Base-by-base conservation (phyloP, 805 yeast genomes). In the Yueomyces sp. region DNA sequence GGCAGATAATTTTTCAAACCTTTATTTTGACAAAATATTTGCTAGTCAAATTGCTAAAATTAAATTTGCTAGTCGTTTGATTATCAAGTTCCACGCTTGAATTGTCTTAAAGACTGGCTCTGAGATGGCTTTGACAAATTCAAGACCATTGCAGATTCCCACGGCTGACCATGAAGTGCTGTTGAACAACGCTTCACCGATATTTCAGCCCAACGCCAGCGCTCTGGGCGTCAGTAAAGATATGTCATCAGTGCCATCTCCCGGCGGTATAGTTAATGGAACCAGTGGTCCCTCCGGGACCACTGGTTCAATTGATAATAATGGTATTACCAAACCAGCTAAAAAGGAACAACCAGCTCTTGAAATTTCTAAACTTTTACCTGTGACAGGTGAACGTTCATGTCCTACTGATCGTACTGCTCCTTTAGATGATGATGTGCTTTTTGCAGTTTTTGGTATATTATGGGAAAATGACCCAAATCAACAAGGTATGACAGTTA, bases 401-500 rank as follows among this genome's bases (percentile, higher is more conserved):
- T 66, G 66, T 50, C 94, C 94, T 2, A 71, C 69, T n/a, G 77
- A 77, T 49, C 78, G 77, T 50, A 66, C 73, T 46, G 41, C 56
- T 8, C 63, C 65, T 26, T 67, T 84, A 28, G 68, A 82, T 44
- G 92, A 83, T 52, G 81, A 79, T 49, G 92, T 84, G 19, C 65
- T 84, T 44, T 77, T 68, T 60, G 87, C 88, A 4, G 84, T 84
- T 44, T 82, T 84, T 55, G 72, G 76, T 45, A 82, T 83, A 41
- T 62, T 84, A 45, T 81, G 66, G 60, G 88, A 81, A 47, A 67
- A 72, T 48, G 94, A 84, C 56, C 64, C 79, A 1, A 73, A 72
- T 42, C 80, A 83, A 42, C 69, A 72, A 47, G 94, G 94, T 50
- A 81, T 84, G 87, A 84, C 94, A n/a, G 94, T 84, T 32, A 84